Evolutionary conservation across 2,329 filamentous ascomycete species (phyloP).

Genomic region (Ploettnerulaceae sp.): DNA sequence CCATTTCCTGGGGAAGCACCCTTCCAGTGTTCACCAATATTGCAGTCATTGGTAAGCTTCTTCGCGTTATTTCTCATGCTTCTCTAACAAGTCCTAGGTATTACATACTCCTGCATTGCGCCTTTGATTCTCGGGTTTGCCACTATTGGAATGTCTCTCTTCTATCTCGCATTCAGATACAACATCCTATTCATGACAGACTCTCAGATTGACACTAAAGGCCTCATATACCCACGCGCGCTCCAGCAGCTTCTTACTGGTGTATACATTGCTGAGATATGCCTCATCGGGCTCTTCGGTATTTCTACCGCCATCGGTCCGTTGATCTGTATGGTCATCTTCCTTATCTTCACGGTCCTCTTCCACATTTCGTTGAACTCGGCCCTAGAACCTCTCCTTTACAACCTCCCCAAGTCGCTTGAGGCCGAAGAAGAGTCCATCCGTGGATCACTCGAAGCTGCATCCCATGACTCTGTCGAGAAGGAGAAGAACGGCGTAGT

Average conservation of each 20-base stretch:
- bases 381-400: conserved; percentile 71
- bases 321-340: conserved; percentile 68
- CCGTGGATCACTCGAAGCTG: conserved; percentile 21
- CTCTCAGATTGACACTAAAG: conserved; percentile 78
- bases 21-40: conserved; percentile 79
- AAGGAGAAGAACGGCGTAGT: conserved; percentile 25
- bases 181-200: conserved; percentile 86
- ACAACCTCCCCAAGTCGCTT: conserved; percentile 73
- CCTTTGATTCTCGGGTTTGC: conserved; percentile 82
- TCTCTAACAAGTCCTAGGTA: conserved; percentile 45
- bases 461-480: conserved; percentile 9
- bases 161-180: conserved; percentile 87
- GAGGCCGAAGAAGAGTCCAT: conserved; percentile 50
- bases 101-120: conserved; percentile 82
- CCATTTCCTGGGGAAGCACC: conserved; percentile 78
- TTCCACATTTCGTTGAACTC: conserved; percentile 70
- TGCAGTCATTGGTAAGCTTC: conserved; percentile 64
- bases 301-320: conserved; percentile 64
- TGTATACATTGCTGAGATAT: conserved; percentile 76
- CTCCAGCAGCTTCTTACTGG: conserved; percentile 82
- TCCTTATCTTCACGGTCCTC: conserved; percentile 69
- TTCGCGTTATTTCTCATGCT: neutral
- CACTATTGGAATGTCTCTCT: conserved; percentile 69
- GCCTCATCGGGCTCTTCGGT: conserved; percentile 79
- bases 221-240: conserved; percentile 80